Percentiles rank a stretch among this genome's conserved stretches.
Conservation (phyloP, 2,329 filamentous ascomycete genomes). For the Sphaerulina musiva region DNA sequence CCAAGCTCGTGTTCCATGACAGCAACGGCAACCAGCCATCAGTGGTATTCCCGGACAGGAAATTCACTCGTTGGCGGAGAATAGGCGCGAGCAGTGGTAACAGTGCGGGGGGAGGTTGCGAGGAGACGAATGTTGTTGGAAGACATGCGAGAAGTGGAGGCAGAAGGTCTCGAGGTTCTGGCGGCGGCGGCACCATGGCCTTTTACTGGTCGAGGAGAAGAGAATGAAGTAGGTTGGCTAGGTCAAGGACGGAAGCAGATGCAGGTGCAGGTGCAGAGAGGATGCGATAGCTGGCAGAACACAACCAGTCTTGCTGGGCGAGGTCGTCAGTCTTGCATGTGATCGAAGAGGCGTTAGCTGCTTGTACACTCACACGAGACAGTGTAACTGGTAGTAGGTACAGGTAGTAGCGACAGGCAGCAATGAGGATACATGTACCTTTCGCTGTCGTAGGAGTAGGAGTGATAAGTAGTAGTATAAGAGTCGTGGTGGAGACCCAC, state of each 20-base stretch:
- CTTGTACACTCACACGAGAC: too few relatives aligned
- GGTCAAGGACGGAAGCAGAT: background rate
- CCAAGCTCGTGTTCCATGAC: slow-evolving; percentile 58
- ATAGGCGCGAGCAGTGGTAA: slow-evolving; percentile 57
- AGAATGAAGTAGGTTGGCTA: background rate
- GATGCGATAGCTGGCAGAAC: too few relatives aligned
- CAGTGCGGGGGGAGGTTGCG: slow-evolving; percentile 54
- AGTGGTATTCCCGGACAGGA: slow-evolving; percentile 51
- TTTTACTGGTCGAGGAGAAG: slow-evolving; percentile 2
- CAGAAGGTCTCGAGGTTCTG: slow-evolving; percentile 51
- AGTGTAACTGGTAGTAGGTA: too few relatives aligned
- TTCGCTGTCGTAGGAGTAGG: too few relatives aligned
- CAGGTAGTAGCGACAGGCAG: too few relatives aligned
- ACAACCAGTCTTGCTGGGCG: too few relatives aligned
- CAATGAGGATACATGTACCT: too few relatives aligned
- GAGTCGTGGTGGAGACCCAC: too few relatives aligned
- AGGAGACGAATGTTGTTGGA: slow-evolving; percentile 54
- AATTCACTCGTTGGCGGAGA: slow-evolving; percentile 55
- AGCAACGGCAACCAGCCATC: slow-evolving; percentile 62
- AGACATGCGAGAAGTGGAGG: slow-evolving; percentile 59
- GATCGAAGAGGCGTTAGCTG: too few relatives aligned
- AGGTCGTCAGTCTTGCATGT: too few relatives aligned
- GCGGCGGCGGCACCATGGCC: slow-evolving; percentile 49
- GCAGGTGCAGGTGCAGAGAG: background rate
- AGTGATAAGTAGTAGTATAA: too few relatives aligned